Base-by-base conservation (phyloP, 208 protist genomes). In the Crithidia acanthocephali region DNA sequence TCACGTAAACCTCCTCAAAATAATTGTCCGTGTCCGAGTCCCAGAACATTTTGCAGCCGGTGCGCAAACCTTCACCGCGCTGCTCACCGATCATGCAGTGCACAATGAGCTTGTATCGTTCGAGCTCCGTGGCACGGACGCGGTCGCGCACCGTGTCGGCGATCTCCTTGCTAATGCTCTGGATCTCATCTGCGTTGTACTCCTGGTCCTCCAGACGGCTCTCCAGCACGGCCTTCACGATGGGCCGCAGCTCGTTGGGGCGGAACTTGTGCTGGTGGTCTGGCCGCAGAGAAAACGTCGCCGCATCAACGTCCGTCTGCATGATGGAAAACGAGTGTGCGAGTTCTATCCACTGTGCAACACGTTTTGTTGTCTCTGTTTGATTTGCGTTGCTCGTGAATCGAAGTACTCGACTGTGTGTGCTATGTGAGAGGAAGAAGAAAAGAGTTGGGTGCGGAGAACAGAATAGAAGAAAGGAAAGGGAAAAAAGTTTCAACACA, bases 1-100 rank as follows among this genome's bases (percentile, higher is more conserved):
- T 97, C 44, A 97, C 86, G 74, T 95, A 98, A 23, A 96, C 90
- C 72, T 98, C 90, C 72, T 97, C 89, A 42, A 97, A 84, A 74
- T 97, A 98, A 66, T 91, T 92, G 80, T 98, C 95, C n/a, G 94
- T 97, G 81, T 98, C 95, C 0, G 90, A 93, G 82, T 98, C 95
- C 94, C 95, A 98, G 72, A 98, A 98, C 91, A 97, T 97, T 68
- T 96, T 95, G 77, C 93, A 98, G 1, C 95, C 95, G 28, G 95
- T 88, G 7, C 92, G 90, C 57, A 98, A 45, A 10, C 95, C 95
- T 53, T 96, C 86, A 0, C 95, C 95, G 16, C 90, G 90, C 74
- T 98, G 94, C 75, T 98, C 95, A 4, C 94, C 91, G 73, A 98
- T 96, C 88, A 98, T 94, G 67, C 94, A 96, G 72, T 97, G 84